Evolutionary conservation across 2,329 filamentous ascomycete species (phyloP).

Genomic region (Arthrobotrys entomopaga): DNA sequence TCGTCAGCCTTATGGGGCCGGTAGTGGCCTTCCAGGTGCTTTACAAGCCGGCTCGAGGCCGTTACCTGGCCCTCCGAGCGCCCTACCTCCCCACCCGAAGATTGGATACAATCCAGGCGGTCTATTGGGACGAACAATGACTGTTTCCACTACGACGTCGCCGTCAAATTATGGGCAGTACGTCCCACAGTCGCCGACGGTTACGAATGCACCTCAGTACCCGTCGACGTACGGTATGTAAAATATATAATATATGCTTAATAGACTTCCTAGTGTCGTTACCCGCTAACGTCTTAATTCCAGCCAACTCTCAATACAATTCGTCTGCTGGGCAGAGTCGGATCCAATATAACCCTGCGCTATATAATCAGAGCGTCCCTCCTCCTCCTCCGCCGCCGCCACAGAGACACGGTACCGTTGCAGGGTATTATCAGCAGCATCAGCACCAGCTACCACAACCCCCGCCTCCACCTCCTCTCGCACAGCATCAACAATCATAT

Average conservation of each 20-base stretch:
- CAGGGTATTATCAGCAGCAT: constrained; percentile 35
- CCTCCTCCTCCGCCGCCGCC: constrained; percentile 45
- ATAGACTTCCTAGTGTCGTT: too few relatives aligned
- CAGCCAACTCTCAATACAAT: constrained; percentile 50
- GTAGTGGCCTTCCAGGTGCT: constrained; percentile 18
- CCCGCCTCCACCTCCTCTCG: constrained; percentile 45
- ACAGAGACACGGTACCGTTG: constrained; percentile 42
- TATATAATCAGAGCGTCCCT: constrained; percentile 40
- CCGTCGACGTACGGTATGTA: constrained; percentile 40
- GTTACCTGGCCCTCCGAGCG: constrained; percentile 37
- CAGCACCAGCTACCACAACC: constrained; percentile 43
- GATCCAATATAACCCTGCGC: constrained; percentile 48
- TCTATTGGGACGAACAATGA: constrained; percentile 48
- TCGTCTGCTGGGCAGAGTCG: constrained; percentile 37
- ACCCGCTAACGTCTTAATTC: not conserved
- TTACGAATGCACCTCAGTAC: constrained; percentile 40
- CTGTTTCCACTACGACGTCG: constrained; percentile 37
- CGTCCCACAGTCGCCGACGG: constrained; percentile 50
- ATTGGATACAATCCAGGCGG: constrained; percentile 50
- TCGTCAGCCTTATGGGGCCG: constrained; percentile 48
- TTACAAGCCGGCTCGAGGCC: constrained; percentile 37
- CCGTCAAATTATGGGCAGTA: constrained; percentile 41
- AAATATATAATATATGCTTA: not conserved
- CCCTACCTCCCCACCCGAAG: constrained; percentile 41
- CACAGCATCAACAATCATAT: constrained; percentile 45